Evolutionary conservation across 805 yeast species (phyloP).

Genomic region (Ogataea methylovora): DNA sequence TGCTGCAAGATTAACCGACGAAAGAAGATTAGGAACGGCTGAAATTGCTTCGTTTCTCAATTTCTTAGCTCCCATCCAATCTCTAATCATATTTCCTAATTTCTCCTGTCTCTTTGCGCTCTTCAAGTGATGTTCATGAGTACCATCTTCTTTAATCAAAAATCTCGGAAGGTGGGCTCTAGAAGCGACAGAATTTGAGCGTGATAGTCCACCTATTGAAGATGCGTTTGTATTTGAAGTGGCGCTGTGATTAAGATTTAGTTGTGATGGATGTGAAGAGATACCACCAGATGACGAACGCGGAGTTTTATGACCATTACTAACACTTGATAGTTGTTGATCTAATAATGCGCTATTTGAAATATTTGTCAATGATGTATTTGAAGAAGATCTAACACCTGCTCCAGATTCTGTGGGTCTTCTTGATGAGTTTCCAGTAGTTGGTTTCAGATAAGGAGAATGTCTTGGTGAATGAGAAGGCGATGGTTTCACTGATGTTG

Average conservation of each 20-base stretch:
- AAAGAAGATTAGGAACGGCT: conserved; percentile 63
- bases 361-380: too few relatives aligned
- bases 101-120: conserved; percentile 77
- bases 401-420: too few relatives aligned
- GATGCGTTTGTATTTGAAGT: conserved; percentile 1
- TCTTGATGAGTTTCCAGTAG: not conserved
- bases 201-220: conserved; percentile 4
- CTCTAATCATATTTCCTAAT: conserved; percentile 65
- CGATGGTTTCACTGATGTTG: not conserved
- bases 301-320: too few relatives aligned
- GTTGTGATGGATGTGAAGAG: too few relatives aligned
- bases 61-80: conserved; percentile 66
- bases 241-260: not conserved
- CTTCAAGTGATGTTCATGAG: conserved; percentile 73
- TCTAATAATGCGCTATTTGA: too few relatives aligned
- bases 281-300: too few relatives aligned
- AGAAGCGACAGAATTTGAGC: conserved; percentile 11
- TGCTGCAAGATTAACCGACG: conserved; percentile 21
- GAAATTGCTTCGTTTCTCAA: conserved; percentile 62
- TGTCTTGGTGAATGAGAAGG: conserved; percentile 1
- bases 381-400: too few relatives aligned
- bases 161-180: conserved; percentile 34
- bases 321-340: too few relatives aligned
- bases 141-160: conserved; percentile 54
- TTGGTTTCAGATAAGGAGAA: conserved; percentile 5